Evolutionary conservation across 805 yeast genomes (phyloP), one percentile per base, ranked within the genome.

Genomic region (Grigorovia yakushimaensis): DNA sequence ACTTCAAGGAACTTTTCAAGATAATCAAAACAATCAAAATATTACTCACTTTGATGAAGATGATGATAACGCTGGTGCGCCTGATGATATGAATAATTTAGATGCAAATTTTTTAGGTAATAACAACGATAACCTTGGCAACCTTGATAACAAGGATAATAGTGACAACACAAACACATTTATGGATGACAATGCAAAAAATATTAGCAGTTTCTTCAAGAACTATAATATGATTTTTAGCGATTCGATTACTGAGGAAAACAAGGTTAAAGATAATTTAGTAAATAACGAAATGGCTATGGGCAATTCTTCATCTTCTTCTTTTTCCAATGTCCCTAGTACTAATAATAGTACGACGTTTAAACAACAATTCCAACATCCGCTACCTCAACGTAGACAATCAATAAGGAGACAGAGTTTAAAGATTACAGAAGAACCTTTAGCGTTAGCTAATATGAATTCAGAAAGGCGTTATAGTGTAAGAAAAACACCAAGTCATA

Each of bases 21-120:
- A n/a, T n/a, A n/a, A n/a, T n/a, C 44, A 48, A 50, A n/a, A 52
- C 49, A 21, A 57, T 42, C 52, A 53, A 36, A 58, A 59, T 10
- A 47, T 61, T 15, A 49, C 58, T 5, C 54, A 57, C 33, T 53
- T 55, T n/a, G 44, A 59, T 24, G 51, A 53, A 42, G 63, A 54
- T 15, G 59, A 59, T 47, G 56, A 54, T 41, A 57, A 55, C 23
- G 45, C 20, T 23, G 46, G 47, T 21, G 39, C 49, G 2, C 38
- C 39, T 13, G 36, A 43, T 30, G 40, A 41, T 18, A 41, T 33
- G 11, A 20, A 44, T 27, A 36, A 44, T 23, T 22, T 37, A 24
- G 19, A n/a, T 23, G 35, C 21, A 2, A 4, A 11, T 9, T 11
- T 5, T 24, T 18, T 19, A 19, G 42, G 27, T 30, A 15, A 27